A percentile compares a stretch with the other conserved stretches of the same genome.
phyloP scores from a whole-genome alignment of 768 basidiomycete species.

The Boletellus ananiceps region DNA sequence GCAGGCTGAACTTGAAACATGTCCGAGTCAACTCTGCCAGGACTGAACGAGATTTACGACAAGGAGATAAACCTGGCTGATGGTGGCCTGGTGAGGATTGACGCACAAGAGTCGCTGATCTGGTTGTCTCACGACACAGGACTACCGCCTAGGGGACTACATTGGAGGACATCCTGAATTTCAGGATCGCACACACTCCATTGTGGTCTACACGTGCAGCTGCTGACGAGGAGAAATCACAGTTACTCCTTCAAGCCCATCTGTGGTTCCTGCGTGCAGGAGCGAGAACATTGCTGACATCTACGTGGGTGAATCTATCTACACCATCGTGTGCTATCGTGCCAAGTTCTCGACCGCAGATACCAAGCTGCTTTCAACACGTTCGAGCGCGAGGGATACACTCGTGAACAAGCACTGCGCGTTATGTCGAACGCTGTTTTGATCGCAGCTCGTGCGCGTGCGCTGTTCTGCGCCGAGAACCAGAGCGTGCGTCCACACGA shows the following conservation, averaged over 20 bases:
- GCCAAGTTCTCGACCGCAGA: constrained; percentile 30
- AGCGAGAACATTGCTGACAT: constrained; percentile 59
- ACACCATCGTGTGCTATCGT: not conserved
- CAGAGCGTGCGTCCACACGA: constrained; percentile 12
- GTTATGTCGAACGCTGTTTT: constrained; percentile 52
- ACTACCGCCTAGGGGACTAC: constrained; percentile 49
- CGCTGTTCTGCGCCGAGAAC: constrained; percentile 29
- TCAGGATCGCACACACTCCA: constrained; percentile 47
- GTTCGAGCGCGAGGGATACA: constrained; percentile 49
- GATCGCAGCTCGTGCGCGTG: constrained; percentile 47
- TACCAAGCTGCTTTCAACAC: constrained; percentile 63
- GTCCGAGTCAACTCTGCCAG: not conserved
- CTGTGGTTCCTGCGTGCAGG: constrained; percentile 61
- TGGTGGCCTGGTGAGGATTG: constrained; percentile 42
- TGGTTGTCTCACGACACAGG: not conserved
- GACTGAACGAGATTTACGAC: constrained; percentile 12
- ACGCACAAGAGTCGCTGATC: not conserved
- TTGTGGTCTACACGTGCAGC: constrained; percentile 72
- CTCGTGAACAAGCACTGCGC: constrained; percentile 36
- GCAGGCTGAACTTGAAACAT: not conserved
- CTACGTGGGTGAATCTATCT: constrained; percentile 45
- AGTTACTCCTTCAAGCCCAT: constrained; percentile 51
- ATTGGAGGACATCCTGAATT: constrained; percentile 47
- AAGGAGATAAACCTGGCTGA: constrained; percentile 32
- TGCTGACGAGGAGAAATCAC: constrained; percentile 43